These are phyloP conservation scores for Favolaschia claudopus DNA, from an alignment of 768 basidiomycete genomes.

Conservation along the genomic window DNA sequence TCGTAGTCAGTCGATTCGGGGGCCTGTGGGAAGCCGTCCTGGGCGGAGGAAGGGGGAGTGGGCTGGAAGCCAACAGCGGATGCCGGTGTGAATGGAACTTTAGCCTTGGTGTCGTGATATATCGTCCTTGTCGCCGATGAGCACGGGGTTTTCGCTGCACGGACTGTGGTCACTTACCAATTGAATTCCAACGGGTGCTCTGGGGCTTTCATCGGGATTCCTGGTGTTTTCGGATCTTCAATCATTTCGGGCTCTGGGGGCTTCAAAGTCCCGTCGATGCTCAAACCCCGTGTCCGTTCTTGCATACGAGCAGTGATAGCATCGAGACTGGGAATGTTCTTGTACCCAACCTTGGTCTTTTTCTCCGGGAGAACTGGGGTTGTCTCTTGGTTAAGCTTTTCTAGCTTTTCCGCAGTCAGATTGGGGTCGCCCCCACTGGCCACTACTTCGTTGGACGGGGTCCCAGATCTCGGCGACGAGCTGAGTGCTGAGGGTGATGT, in stretches of 20 bases:
- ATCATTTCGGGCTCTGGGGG: slow-evolving; percentile 82
- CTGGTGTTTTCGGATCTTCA: slow-evolving; percentile 85
- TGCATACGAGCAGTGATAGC: slow-evolving; percentile 84
- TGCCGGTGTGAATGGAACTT: slow-evolving; percentile 65
- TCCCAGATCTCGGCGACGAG: slow-evolving; percentile 55
- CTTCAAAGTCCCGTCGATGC: slow-evolving; percentile 67
- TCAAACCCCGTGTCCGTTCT: slow-evolving; percentile 71
- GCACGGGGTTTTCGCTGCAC: too few species aligned
- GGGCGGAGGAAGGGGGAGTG: slow-evolving; percentile 33
- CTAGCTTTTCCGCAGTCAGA: slow-evolving; percentile 71
- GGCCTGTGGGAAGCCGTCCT: slow-evolving; percentile 41
- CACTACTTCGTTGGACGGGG: slow-evolving; percentile 38
- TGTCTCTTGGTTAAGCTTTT: slow-evolving; percentile 67
- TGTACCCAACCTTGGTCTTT: slow-evolving; percentile 68
- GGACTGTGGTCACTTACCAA: slow-evolving; percentile 81
- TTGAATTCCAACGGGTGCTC: slow-evolving; percentile 87
- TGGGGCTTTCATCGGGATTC: slow-evolving; percentile 70
- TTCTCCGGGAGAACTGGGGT: slow-evolving; percentile 38
- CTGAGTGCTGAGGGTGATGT: slow-evolving; percentile 65
- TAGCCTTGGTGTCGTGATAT: slow-evolving; percentile 87
- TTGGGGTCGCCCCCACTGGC: slow-evolving; percentile 52
- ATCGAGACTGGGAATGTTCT: slow-evolving; percentile 87
- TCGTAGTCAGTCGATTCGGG: slow-evolving; percentile 82
- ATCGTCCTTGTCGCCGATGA: slow-evolving; percentile 80
- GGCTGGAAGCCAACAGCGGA: slow-evolving; percentile 29